These are phyloP conservation scores for Rutstroemia sp. DNA, from an alignment of 2,329 filamentous ascomycete genomes.

Conservation along the genomic window DNA sequence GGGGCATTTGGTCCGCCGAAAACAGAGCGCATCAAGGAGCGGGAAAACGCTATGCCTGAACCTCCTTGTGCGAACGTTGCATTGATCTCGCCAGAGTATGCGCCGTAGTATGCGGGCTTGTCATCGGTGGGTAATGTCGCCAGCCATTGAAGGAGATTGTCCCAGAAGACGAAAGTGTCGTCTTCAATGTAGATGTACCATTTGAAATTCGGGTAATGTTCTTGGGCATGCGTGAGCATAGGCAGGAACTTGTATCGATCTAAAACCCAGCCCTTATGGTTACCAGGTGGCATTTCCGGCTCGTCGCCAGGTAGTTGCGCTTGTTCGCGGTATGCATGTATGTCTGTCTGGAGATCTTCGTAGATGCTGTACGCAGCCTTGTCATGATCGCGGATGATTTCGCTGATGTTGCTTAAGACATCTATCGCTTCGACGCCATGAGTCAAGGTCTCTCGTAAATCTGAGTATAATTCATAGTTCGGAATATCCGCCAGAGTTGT, in stretches of 20 bases:
- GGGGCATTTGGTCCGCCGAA: conserved; percentile 2
- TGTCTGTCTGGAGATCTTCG: background rate
- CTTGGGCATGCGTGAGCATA: conserved; percentile 8
- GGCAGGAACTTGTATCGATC: conserved; percentile 14
- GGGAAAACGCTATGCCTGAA: conserved; percentile 10
- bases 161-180: conserved; percentile 10
- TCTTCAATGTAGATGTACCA: conserved; percentile 15
- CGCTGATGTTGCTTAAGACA: conserved; percentile 5
- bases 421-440: background rate
- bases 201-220: conserved; percentile 4
- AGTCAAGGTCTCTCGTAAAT: background rate
- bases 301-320: conserved; percentile 10
- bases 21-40: conserved; percentile 8
- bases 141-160: conserved; percentile 1
- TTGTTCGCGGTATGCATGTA: conserved; percentile 8
- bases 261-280: conserved; percentile 6
- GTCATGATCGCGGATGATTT: conserved; percentile 4
- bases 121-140: conserved; percentile 4
- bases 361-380: background rate
- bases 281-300: background rate
- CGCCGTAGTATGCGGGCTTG: conserved; percentile 7
- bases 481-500: conserved; percentile 2
- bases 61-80: conserved; percentile 11
- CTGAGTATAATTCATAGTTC: background rate
- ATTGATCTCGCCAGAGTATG: conserved; percentile 1